These are phyloP conservation scores for Plasmodium gaboni DNA, from an alignment of 169 alveolate species.

Conservation along the genomic window DNA sequence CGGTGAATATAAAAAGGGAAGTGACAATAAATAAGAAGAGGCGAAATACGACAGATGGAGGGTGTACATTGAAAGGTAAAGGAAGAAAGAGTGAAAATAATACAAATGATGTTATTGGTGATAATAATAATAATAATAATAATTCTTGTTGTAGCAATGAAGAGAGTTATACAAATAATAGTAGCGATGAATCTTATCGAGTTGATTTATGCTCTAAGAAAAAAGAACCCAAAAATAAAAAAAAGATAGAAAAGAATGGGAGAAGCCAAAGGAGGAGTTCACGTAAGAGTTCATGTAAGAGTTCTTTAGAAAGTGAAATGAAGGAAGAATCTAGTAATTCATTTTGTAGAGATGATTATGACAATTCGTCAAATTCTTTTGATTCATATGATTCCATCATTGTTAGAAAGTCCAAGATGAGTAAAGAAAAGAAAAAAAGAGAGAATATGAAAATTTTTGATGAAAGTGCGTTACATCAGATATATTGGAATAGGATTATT, in stretches of 20 bases:
- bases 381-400: constrained; percentile 55
- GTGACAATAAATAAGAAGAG: constrained; percentile 36
- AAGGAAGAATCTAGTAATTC: not conserved
- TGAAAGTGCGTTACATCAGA: constrained; percentile 79
- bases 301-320: not conserved
- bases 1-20: constrained; percentile 24
- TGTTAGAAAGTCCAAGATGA: constrained; percentile 17
- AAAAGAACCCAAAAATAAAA: not conserved
- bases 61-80: no score
- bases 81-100: no score
- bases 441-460: constrained; percentile 73
- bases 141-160: not conserved
- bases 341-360: not conserved
- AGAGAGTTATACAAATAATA: no score
- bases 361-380: constrained; percentile 3
- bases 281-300: constrained; percentile 4
- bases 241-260: constrained; percentile 30
- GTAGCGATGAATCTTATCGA: no score
- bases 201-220: no score
- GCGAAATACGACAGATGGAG: no score
- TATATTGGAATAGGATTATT: constrained; percentile 91
- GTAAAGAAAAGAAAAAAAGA: not conserved
- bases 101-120: not conserved
- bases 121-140: not conserved
- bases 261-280: constrained; percentile 45